phyloP scores from a whole-genome alignment of 2,329 filamentous ascomycete species.

The Mollisia scopiformis region DNA sequence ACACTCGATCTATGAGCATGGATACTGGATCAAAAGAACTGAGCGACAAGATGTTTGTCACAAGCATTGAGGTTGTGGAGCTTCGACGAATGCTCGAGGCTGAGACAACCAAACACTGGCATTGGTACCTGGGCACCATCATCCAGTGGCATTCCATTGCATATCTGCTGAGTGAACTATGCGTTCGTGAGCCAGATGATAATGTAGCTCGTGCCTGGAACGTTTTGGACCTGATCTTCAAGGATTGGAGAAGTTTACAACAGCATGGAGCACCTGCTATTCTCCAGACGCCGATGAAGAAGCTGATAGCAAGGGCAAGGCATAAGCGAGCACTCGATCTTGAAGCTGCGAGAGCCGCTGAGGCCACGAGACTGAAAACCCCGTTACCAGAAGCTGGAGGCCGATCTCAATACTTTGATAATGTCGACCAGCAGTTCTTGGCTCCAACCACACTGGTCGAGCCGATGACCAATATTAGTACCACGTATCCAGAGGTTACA shows the following conservation, averaged over 20 bases:
- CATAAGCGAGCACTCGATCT: slow-evolving; percentile 12
- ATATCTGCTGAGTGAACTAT: slow-evolving; percentile 10
- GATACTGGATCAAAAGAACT: slow-evolving; percentile 8
- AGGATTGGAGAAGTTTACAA: slow-evolving; percentile 7
- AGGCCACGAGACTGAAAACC: not conserved
- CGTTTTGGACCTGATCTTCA: slow-evolving; percentile 8
- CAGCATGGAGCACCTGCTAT: slow-evolving; percentile 10
- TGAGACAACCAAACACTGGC: slow-evolving; percentile 13
- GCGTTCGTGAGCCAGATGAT: slow-evolving; percentile 11
- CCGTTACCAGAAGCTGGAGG: not conserved
- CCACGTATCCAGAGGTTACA: not conserved
- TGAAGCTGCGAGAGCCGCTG: not conserved
- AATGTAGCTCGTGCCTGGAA: slow-evolving; percentile 12
- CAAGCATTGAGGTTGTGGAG: slow-evolving; percentile 13
- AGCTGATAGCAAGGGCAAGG: slow-evolving; percentile 14
- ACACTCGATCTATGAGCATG: not conserved
- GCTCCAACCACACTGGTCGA: not conserved
- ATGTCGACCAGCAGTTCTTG: not conserved
- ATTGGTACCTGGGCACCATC: slow-evolving; percentile 13
- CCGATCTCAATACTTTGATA: not conserved
- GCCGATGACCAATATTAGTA: not conserved
- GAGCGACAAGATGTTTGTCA: slow-evolving; percentile 12
- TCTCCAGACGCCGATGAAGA: slow-evolving; percentile 12
- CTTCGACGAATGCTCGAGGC: slow-evolving; percentile 10
- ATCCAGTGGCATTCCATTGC: slow-evolving; percentile 17